Base-by-base conservation (phyloP, 1,284 basidiomycete genomes). In the Ustilago esculenta region DNA sequence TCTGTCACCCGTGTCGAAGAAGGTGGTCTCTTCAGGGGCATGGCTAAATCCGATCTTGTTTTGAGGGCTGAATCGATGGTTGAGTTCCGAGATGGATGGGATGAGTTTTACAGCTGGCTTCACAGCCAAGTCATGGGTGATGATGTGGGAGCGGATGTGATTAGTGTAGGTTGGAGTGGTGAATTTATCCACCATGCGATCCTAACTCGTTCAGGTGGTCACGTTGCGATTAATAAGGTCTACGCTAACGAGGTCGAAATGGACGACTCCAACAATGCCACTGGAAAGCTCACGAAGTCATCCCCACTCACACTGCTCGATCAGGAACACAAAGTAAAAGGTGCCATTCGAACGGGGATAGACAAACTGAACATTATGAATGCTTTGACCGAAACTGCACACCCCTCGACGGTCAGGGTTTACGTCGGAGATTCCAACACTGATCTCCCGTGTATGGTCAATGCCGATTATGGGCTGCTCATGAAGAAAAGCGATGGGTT, bases 341-440 rank as follows among this genome's bases (percentile, higher is more conserved):
- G 44, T 0, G 67, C 51, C 2, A 73, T 81, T 10, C 36, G 77
- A 0, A 79, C 72, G 0, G 76, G 58, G 0, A 20, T 50, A 4
- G 59, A 81, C 65, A 81, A 81, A 40, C 40, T 69, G 2, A 17
- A 51, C 3, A 41, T 70, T 12, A 45, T 73, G 41, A 20, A 60
- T 5, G 5, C 34, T 5, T 27, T 72, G 12, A n/a, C 24, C 6
- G 15, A 15, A 24, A 11, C 32, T 15, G n/a, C n/a, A n/a, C n/a
- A n/a, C n/a, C n/a, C n/a, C n/a, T n/a, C n/a, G n/a, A n/a, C n/a
- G n/a, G 32, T 60, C 2, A 68, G 30, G 11, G 52, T 81, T 15
- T 81, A 77, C 42, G 56, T 79, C 0, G 80, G 80, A 15, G 80
- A 81, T 41, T 73, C 73, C 21, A 53, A 54, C 18, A 80, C 79